Percentiles rank a stretch among this genome's conserved stretches.
These are phyloP conservation scores for Cryphonectria japonica DNA, from an alignment of 2,329 filamentous ascomycete genomes.

Conservation along the genomic window DNA sequence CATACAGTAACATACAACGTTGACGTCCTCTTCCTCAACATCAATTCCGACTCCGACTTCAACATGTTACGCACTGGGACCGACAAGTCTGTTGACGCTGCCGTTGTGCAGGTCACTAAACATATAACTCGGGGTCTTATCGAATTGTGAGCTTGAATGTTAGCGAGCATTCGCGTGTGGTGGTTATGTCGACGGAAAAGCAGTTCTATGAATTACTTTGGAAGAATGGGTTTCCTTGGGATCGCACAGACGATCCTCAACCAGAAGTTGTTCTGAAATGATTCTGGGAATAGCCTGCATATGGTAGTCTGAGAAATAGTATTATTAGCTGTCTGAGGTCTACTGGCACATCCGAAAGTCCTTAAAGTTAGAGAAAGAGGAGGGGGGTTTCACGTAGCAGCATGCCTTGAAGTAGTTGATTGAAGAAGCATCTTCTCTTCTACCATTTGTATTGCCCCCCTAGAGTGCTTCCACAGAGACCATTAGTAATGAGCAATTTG, in stretches of 20 bases:
- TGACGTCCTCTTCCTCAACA: not conserved
- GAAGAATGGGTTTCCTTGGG: conserved; percentile 12
- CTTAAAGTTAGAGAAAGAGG: too few species aligned
- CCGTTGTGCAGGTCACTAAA: conserved; percentile 18
- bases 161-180: conserved; percentile 19
- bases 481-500: too few species aligned
- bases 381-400: too few species aligned
- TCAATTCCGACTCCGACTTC: not conserved
- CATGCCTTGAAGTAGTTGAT: too few species aligned
- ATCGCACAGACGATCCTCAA: not conserved
- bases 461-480: too few species aligned
- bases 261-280: not conserved
- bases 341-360: too few species aligned
- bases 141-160: conserved; percentile 22
- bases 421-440: too few species aligned
- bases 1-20: not conserved
- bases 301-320: too few species aligned
- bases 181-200: conserved; percentile 12
- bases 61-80: not conserved
- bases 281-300: not conserved
- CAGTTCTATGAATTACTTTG: not conserved
- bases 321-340: too few species aligned
- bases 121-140: conserved; percentile 24
- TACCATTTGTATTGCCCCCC: too few species aligned
- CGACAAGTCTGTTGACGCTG: conserved; percentile 16